Percentiles rank a stretch among this genome's conserved stretches.
phyloP scores from a whole-genome alignment of 495 filamentous ascomycete genomes.

The Parmelia sp. region DNA sequence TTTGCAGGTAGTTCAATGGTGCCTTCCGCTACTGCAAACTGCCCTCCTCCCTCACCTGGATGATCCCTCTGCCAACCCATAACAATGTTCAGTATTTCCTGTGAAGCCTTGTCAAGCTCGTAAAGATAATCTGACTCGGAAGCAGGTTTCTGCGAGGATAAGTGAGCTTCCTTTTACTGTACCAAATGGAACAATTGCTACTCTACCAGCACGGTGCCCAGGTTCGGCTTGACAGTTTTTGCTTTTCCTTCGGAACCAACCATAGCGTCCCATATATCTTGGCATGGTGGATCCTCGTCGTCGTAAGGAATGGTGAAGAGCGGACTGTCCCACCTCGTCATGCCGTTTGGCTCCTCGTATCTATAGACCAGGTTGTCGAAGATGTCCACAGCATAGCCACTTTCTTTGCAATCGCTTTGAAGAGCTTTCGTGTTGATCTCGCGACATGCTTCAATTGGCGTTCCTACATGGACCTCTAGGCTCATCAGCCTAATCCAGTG shows the following conservation, averaged over 20 bases:
- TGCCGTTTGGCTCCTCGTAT: slow-evolving; percentile 93
- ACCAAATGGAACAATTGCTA: background rate
- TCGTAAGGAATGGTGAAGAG: slow-evolving; percentile 83
- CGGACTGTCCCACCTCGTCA: slow-evolving; percentile 92
- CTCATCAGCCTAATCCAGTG: slow-evolving; percentile 10
- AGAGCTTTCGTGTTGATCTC: slow-evolving; percentile 49
- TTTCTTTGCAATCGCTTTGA: slow-evolving; percentile 24
- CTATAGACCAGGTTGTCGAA: slow-evolving; percentile 92
- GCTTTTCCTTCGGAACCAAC: slow-evolving; percentile 35
- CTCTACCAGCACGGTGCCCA: slow-evolving; percentile 66
- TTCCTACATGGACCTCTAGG: slow-evolving; percentile 69
- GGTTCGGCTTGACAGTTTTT: slow-evolving; percentile 63
- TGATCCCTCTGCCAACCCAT: slow-evolving; percentile 65
- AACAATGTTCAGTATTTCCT: slow-evolving; percentile 71
- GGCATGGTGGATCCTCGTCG: slow-evolving; percentile 60
- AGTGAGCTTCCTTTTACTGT: slow-evolving; percentile 3
- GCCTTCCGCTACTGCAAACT: slow-evolving; percentile 39
- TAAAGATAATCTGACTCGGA: slow-evolving; percentile 75
- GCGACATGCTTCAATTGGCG: slow-evolving; percentile 59
- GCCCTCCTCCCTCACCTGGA: slow-evolving; percentile 50
- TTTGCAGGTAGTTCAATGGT: slow-evolving; percentile 37
- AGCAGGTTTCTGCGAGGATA: slow-evolving; percentile 45
- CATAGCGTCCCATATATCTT: slow-evolving; percentile 75
- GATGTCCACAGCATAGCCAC: slow-evolving; percentile 46
- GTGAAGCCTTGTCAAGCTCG: slow-evolving; percentile 75